These are phyloP conservation scores for Sutorius eximius DNA, from an alignment of 1,284 basidiomycete species.

Conservation along the genomic window DNA sequence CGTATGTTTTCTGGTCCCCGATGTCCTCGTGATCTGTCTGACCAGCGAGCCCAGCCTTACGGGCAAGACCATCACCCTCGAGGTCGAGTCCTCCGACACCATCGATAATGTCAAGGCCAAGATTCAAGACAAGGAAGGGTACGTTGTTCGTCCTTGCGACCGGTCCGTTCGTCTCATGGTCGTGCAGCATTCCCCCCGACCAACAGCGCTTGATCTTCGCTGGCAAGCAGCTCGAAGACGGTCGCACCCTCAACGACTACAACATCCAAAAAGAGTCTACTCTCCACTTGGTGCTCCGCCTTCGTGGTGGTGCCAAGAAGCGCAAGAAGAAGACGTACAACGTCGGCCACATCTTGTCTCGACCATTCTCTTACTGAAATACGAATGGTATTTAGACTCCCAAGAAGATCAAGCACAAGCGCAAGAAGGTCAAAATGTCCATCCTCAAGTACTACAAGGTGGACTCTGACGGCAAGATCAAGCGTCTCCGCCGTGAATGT, in stretches of 20 bases:
- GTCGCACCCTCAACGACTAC: constrained; percentile 88
- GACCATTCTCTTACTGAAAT: constrained; percentile 8
- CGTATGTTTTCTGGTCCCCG: constrained; percentile 49
- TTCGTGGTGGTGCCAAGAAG: constrained; percentile 98
- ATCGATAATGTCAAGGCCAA: constrained; percentile 98
- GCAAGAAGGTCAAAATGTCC: constrained; percentile 99
- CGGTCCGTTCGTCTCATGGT: constrained; percentile 1
- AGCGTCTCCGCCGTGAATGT: constrained; percentile 97
- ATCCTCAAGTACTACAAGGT: constrained; percentile 99
- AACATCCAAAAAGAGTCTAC: constrained; percentile 97
- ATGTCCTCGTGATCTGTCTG: not conserved
- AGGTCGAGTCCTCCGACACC: constrained; percentile 46
- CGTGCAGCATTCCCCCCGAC: constrained; percentile 82
- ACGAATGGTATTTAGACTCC: constrained; percentile 65
- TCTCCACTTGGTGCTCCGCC: constrained; percentile 92
- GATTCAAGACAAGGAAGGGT: constrained; percentile 96
- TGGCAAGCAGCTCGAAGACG: constrained; percentile 97
- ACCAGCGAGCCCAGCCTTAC: constrained; percentile 67
- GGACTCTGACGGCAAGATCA: constrained; percentile 98
- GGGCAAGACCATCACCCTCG: constrained; percentile 56
- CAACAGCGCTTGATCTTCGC: constrained; percentile 98
- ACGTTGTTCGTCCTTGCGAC: constrained; percentile 23
- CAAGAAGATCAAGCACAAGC: constrained; percentile 99
- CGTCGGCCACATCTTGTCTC: constrained; percentile 41
- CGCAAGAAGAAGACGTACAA: constrained; percentile 99